A percentile compares a stretch with the other conserved stretches of the same genome.
These are phyloP conservation scores for Paraphaeosphaeria minitans DNA, from an alignment of 2,329 filamentous ascomycete species.

Conservation along the genomic window DNA sequence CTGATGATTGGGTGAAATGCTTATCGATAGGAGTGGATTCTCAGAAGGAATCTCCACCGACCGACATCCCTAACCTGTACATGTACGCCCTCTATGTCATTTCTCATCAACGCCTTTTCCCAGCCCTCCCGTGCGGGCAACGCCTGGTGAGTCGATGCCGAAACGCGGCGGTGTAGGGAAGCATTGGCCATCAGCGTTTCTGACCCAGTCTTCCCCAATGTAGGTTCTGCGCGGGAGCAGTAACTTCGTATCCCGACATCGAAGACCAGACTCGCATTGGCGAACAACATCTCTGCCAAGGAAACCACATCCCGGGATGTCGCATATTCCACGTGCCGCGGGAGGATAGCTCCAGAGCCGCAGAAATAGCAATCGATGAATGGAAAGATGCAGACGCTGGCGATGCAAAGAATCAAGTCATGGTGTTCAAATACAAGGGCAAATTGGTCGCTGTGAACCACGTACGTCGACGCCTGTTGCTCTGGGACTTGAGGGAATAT, in stretches of 20 bases:
- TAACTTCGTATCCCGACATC: conserved; percentile 27
- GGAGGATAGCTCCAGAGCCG: conserved; percentile 25
- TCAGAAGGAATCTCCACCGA: not conserved
- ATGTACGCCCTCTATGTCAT: conserved; percentile 20
- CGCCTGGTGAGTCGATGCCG: conserved; percentile 9
- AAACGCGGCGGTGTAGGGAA: not conserved
- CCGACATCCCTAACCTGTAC: not conserved
- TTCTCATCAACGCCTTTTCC: conserved; percentile 28
- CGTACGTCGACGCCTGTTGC: conserved; percentile 47
- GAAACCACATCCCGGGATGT: conserved; percentile 23
- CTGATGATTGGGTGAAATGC: not conserved
- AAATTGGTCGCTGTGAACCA: conserved; percentile 72
- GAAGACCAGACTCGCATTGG: conserved; percentile 19
- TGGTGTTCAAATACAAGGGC: conserved; percentile 68
- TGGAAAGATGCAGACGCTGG: conserved; percentile 30
- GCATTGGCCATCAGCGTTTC: not conserved
- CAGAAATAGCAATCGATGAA: conserved; percentile 29
- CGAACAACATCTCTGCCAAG: conserved; percentile 24
- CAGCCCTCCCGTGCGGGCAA: conserved; percentile 26
- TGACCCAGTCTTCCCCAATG: not conserved
- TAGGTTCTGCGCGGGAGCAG: conserved; percentile 31
- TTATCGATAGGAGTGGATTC: not conserved
- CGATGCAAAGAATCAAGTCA: conserved; percentile 60
- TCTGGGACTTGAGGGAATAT: not conserved
- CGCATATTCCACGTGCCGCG: conserved; percentile 32